Percentiles rank a stretch among this genome's conserved stretches.
Conservation (phyloP, 805 yeast species). For the Zygoascus tannicola region DNA sequence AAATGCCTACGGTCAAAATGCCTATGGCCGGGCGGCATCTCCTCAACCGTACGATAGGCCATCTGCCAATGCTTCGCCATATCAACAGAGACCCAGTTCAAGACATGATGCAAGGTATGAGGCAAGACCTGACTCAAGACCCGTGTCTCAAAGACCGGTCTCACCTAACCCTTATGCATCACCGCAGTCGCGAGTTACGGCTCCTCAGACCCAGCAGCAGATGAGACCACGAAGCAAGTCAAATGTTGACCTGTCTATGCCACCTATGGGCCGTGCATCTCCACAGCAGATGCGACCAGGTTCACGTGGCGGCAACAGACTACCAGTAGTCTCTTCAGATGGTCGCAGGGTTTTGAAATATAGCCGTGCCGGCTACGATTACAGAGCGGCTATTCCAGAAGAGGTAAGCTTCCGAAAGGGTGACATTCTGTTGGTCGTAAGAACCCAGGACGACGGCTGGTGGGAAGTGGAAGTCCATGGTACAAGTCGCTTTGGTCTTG, state of each 20-base stretch:
- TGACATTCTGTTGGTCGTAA: constrained; percentile 44
- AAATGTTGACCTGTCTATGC: constrained; percentile 15
- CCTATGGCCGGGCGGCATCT: constrained; percentile 8
- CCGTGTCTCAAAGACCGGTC: background rate
- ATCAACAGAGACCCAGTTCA: constrained; percentile 3
- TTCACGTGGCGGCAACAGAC: constrained; percentile 9
- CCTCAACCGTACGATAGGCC: constrained; percentile 8
- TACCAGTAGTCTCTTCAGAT: constrained; percentile 42
- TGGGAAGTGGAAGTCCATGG: constrained; percentile 57
- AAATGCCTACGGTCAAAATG: constrained; percentile 12
- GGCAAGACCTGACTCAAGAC: constrained; percentile 1
- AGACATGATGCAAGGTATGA: background rate
- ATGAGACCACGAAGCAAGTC: constrained; percentile 20
- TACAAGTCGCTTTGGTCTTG: constrained; percentile 39
- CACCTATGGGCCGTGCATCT: constrained; percentile 13
- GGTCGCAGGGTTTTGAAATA: constrained; percentile 47
- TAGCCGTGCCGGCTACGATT: constrained; percentile 47
- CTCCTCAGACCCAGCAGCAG: constrained; percentile 6
- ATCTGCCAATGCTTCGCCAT: background rate
- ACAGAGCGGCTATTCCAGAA: constrained; percentile 50
- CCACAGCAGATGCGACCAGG: constrained; percentile 6
- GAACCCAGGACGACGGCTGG: constrained; percentile 64
- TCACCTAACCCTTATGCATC: constrained; percentile 3
- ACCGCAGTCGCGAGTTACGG: background rate
- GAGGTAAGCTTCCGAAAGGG: constrained; percentile 52